Evolutionary conservation across 108 stramenopile species (phyloP).

Genomic region (Schizochytrium sp.): DNA sequence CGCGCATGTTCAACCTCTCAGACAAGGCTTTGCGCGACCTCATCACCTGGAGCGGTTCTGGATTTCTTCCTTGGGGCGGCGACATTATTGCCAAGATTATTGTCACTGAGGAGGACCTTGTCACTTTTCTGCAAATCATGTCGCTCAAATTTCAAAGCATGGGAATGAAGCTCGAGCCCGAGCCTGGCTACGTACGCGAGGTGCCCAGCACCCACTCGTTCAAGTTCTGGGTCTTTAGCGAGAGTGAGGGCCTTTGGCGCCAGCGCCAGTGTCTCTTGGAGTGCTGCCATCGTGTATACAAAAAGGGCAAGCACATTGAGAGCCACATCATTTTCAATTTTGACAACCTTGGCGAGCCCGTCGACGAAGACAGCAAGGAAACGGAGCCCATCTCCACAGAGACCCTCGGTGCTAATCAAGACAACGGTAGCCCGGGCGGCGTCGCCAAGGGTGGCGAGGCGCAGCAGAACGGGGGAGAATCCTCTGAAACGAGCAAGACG

Average conservation of each 20-base stretch:
- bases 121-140: constrained; percentile 10
- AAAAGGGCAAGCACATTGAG: background rate
- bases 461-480: too few species aligned
- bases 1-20: background rate
- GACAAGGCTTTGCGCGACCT: background rate
- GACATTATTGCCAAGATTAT: background rate
- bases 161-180: background rate
- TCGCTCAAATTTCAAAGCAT: background rate
- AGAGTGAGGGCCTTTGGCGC: background rate
- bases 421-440: background rate
- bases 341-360: background rate
- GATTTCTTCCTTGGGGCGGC: background rate
- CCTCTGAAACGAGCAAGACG: too few species aligned
- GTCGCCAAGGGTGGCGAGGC: too few species aligned
- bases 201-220: constrained; percentile 4
- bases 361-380: background rate
- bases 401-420: background rate
- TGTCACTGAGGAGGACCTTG: background rate
- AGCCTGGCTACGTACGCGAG: background rate
- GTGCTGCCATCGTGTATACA: background rate
- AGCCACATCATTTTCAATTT: background rate
- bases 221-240: constrained; percentile 1
- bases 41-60: background rate
- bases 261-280: background rate
- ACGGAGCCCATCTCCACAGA: background rate